Conservation (phyloP, 1,139 yeast genomes). For the Komagataea norvegica region DNA sequence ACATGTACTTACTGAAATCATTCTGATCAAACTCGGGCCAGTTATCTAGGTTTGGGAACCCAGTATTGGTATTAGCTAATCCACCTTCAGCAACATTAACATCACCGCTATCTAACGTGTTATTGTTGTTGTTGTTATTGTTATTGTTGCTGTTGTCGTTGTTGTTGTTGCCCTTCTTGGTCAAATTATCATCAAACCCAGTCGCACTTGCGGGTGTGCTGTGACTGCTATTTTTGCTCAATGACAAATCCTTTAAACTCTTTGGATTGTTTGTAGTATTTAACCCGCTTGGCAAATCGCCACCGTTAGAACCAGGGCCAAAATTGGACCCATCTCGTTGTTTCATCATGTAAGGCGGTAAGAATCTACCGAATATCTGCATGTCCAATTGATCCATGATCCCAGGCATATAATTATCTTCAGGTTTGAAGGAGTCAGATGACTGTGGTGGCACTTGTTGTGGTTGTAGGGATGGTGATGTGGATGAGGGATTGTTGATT, state of each 20-base stretch:
- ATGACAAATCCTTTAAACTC: slow-evolving; percentile 20
- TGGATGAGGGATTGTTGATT: not conserved
- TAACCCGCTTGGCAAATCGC: slow-evolving; percentile 26
- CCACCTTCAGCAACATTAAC: not conserved
- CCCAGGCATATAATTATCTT: slow-evolving; percentile 56
- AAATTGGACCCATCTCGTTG: slow-evolving; percentile 25
- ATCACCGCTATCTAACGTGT: not conserved
- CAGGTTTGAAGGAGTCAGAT: slow-evolving; percentile 2
- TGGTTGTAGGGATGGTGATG: slow-evolving; percentile 6
- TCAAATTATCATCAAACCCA: slow-evolving; percentile 1
- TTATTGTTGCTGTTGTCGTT: not conserved
- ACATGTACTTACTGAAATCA: slow-evolving; percentile 9
- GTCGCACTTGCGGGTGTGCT: not conserved
- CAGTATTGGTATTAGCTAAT: slow-evolving; percentile 1
- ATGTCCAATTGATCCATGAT: slow-evolving; percentile 80
- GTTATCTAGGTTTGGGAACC: slow-evolving; percentile 3
- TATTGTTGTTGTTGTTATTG: not conserved
- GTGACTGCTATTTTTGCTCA: slow-evolving; percentile 5
- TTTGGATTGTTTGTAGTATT: slow-evolving; percentile 24
- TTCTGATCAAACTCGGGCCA: slow-evolving; percentile 11
- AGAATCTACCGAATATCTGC: slow-evolving; percentile 73
- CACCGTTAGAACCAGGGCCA: slow-evolving; percentile 26
- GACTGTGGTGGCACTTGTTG: slow-evolving; percentile 12
- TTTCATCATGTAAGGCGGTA: slow-evolving; percentile 78
- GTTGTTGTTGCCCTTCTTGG: too few relatives aligned